phyloP scores from a whole-genome alignment of 2,329 filamentous ascomycete genomes.

The Stemphylium lycopersici region DNA sequence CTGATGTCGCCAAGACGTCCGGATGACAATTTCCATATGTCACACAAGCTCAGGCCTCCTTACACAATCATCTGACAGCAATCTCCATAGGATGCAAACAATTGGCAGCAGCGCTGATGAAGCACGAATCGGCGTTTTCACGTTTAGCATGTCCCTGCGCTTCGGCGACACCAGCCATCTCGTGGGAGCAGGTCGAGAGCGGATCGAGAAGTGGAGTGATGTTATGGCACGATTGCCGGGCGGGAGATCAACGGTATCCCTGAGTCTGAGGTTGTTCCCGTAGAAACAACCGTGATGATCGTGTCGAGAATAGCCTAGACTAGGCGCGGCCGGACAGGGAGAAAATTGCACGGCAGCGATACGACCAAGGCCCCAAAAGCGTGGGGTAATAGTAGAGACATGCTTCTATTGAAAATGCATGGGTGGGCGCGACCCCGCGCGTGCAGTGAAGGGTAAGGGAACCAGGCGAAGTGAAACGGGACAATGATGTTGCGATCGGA shows the following conservation, averaged over 20 bases:
- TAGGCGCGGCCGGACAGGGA: neutral
- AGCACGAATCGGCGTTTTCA: slow-evolving; percentile 2
- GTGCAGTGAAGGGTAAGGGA: neutral
- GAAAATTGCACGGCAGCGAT: neutral
- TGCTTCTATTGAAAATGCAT: neutral
- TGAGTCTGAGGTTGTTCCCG: slow-evolving; percentile 12
- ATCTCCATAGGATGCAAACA: neutral
- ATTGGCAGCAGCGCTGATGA: neutral
- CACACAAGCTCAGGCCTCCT: neutral
- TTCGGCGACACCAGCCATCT: slow-evolving; percentile 10
- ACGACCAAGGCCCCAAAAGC: neutral
- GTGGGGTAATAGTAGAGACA: neutral
- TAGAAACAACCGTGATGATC: slow-evolving; percentile 9
- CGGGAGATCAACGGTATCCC: slow-evolving; percentile 25
- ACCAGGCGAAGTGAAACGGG: neutral
- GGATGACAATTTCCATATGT: neutral
- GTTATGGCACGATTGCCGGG: slow-evolving; percentile 15
- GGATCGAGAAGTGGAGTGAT: slow-evolving; percentile 10
- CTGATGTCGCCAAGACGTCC: neutral
- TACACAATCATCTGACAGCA: neutral
- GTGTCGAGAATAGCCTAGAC: neutral
- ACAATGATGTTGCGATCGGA: neutral
- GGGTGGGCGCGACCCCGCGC: neutral
- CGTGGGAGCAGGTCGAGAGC: neutral
- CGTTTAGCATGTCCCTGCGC: slow-evolving; percentile 1